A percentile compares a stretch with the other conserved stretches of the same genome.
phyloP scores from a whole-genome alignment of 2,329 filamentous ascomycete species.

The Alternaria triticimaculans region DNA sequence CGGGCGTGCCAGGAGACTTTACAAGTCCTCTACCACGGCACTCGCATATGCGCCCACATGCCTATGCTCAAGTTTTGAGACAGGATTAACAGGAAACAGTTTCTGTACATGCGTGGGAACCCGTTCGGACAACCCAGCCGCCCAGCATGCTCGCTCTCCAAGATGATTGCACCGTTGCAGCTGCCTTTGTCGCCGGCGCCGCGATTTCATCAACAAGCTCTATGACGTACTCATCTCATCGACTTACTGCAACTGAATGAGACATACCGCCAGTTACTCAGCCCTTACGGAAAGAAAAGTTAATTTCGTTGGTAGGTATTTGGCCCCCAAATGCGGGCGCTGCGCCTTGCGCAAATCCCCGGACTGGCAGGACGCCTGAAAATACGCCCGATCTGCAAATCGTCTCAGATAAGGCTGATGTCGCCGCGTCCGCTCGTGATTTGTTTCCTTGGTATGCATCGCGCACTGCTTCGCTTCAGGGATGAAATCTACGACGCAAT shows the following conservation, averaged over 20 bases:
- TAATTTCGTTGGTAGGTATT: neutral
- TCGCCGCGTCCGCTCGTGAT: neutral
- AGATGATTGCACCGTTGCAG: neutral
- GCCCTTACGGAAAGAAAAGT: neutral
- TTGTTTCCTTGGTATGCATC: neutral
- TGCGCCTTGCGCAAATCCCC: conserved; percentile 18
- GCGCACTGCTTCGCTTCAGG: neutral
- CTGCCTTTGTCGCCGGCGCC: too few relatives aligned
- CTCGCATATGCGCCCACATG: neutral
- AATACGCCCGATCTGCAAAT: neutral
- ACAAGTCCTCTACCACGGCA: neutral
- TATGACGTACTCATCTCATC: neutral
- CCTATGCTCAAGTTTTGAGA: neutral
- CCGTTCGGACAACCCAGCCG: too few relatives aligned
- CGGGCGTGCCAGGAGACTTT: neutral
- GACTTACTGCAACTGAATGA: neutral
- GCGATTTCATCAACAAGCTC: neutral
- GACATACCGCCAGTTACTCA: neutral
- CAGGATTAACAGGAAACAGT: too few relatives aligned
- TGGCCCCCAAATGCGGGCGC: neutral
- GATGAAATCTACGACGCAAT: neutral
- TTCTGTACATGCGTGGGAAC: too few relatives aligned
- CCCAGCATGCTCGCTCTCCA: neutral
- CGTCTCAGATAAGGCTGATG: neutral
- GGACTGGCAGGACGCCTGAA: conserved; percentile 15